These are phyloP conservation scores for Scedosporium minutisporum DNA, from an alignment of 2,329 filamentous ascomycete genomes.

Conservation along the genomic window DNA sequence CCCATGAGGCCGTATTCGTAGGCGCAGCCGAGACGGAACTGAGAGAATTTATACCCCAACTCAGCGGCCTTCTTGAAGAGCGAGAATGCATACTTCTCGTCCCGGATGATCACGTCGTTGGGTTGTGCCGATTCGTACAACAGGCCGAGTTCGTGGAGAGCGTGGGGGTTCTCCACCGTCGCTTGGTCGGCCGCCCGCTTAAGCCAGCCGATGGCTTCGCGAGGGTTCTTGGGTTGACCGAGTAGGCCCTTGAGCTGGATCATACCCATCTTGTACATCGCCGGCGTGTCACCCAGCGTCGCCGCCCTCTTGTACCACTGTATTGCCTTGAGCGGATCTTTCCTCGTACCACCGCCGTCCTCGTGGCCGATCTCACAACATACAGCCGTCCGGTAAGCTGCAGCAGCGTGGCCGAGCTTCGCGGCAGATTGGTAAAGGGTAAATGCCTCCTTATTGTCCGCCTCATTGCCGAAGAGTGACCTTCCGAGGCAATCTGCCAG, in stretches of 20 bases:
- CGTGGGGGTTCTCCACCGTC: slow-evolving; percentile 84
- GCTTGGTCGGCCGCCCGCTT: slow-evolving; percentile 86
- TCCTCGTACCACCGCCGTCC: slow-evolving; percentile 84
- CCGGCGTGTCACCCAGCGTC: slow-evolving; percentile 78
- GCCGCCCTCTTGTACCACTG: slow-evolving; percentile 97
- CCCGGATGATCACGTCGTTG: slow-evolving; percentile 66
- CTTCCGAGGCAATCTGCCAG: slow-evolving; percentile 82
- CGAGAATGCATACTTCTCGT: slow-evolving; percentile 71
- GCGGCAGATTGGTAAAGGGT: slow-evolving; percentile 87
- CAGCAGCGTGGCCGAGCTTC: slow-evolving; percentile 75
- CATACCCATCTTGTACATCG: slow-evolving; percentile 98
- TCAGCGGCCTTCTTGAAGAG: slow-evolving; percentile 80
- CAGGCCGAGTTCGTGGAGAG: slow-evolving; percentile 76
- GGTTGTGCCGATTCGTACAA: slow-evolving; percentile 53
- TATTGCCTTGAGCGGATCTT: slow-evolving; percentile 85
- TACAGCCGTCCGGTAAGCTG: slow-evolving; percentile 89
- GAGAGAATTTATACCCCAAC: slow-evolving; percentile 88
- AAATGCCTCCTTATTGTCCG: slow-evolving; percentile 88
- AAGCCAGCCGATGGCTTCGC: slow-evolving; percentile 84
- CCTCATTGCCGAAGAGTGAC: slow-evolving; percentile 66
- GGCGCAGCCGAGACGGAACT: slow-evolving; percentile 78
- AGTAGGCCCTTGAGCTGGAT: slow-evolving; percentile 87
- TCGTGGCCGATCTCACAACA: slow-evolving; percentile 96
- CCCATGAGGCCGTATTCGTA: slow-evolving; percentile 85
- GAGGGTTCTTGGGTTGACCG: slow-evolving; percentile 72